Base-by-base conservation (phyloP, 2,329 filamentous ascomycete genomes). In the Byssoonygena ceratinophila region DNA sequence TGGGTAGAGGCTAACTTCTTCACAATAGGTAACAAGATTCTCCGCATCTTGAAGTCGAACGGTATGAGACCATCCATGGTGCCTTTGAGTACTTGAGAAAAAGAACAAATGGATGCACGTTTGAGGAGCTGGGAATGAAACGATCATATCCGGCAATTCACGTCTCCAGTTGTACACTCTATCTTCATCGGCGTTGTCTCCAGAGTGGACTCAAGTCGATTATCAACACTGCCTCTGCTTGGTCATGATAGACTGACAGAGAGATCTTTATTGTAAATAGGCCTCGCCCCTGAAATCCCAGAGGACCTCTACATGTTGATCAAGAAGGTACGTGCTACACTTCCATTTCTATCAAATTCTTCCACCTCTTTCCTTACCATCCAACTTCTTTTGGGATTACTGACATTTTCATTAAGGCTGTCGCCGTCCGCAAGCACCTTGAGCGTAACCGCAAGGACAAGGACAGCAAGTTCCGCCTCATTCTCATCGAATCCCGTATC, bases 371-470 rank as follows among this genome's bases (percentile, higher is more conserved):
- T n/a, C n/a, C n/a, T n/a, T n/a, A n/a, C n/a, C n/a, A n/a, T n/a
- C n/a, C n/a, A n/a, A n/a, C n/a, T n/a, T n/a, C n/a, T n/a, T n/a
- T n/a, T 34, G 31, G n/a, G 12, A 29, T 29, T 12, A 4, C 52
- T 56, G 41, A 54, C 32, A 41, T 12, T n/a, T 31, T n/a, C 16
- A 16, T 47, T 5, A 58, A 92, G 89, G 90, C 90, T 67, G 90
- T 96, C 67, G 85, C 90, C 72, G 92, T 98, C 79, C 91, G 92
- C 80, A 98, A 98, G 87, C 94, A 98, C 79, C 88, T 98, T 65
- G 89, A 96, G 84, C 88, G 88, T 78, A 98, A 98, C 85, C 91
- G 92, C 78, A 98, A 98, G 84, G 92, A 98, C 83, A 94, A 89
- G 82, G 92, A 98, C 82, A 87, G 85, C 81, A 98, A 98, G 83